A percentile compares a stretch with the other conserved stretches of the same genome.
These are phyloP conservation scores for Crithidia brevicula DNA, from an alignment of 208 protist genomes.

Conservation along the genomic window DNA sequence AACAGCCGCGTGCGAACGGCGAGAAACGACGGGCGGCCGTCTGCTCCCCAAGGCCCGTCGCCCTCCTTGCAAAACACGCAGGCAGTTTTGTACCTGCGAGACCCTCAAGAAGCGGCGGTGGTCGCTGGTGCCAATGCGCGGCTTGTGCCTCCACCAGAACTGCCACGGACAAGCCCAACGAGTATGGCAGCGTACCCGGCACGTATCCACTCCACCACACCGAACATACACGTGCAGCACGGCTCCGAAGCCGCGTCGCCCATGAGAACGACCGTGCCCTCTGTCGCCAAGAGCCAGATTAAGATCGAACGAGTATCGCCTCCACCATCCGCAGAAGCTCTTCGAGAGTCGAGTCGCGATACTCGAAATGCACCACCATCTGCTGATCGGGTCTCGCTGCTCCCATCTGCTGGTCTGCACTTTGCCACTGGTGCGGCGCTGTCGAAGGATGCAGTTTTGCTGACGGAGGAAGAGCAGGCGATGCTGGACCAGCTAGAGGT, in stretches of 20 bases:
- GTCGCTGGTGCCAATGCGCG: background rate
- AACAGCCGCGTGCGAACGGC: too few relatives aligned
- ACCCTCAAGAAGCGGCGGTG: conserved; percentile 8
- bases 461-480: conserved; percentile 26
- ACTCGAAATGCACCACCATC: too few relatives aligned
- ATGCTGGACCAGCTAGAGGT: conserved; percentile 32
- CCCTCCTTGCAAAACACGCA: background rate
- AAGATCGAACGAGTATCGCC: conserved; percentile 6
- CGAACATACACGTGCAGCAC: background rate
- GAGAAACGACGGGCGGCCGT: too few relatives aligned
- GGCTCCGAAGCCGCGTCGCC: background rate
- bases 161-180: background rate
- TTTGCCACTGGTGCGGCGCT: background rate
- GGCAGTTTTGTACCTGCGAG: conserved; percentile 3
- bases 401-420: background rate
- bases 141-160: background rate
- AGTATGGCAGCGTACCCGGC: background rate
- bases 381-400: too few relatives aligned
- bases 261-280: background rate
- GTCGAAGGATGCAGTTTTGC: conserved; percentile 11
- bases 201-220: background rate
- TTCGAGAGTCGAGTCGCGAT: too few relatives aligned
- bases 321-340: background rate
- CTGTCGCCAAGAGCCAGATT: background rate
- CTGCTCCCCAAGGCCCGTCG: too few relatives aligned